Evolutionary conservation across 2,329 filamentous ascomycete species (phyloP), one percentile per base, ranked within the genome.

Genomic region (Aspergillus tubingensis): DNA sequence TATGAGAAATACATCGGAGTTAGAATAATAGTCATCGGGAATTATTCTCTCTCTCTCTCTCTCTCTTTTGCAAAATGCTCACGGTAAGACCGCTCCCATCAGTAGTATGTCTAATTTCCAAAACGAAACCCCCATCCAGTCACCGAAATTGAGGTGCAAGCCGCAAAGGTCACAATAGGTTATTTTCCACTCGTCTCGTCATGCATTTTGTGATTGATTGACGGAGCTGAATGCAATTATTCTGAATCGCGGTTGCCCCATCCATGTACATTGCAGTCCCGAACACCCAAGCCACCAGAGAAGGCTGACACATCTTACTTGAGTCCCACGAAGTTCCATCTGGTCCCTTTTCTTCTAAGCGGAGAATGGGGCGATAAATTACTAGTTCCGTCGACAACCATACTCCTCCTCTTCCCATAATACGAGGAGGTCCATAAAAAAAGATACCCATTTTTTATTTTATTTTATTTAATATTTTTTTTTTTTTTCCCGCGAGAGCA

Each of bases 301-400:
- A 57, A 30, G 48, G 39, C 47, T 50, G 47, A 50, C 25, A 30
- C 47, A 50, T 50, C 47, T 50, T 49, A 49, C 52, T 48, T 55
- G 15, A 13, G 8, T 60, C 47, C 47, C 25, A 19, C n/a, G 47
- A 30, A 50, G 47, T 50, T 50, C 25, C 25, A 11, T 50, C 30
- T n/a, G 8, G 47, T 19, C 54, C 41, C 50, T 59, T 57, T 51
- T 54, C 54, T 54, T 60, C 56, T 44, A 60, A 50, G n/a, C 47
- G 59, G 27, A 62, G 51, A 57, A 60, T 62, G 64, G 62, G 60
- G 60, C 59, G 59, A 56, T 56, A 48, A 50, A 54, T 58, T 23
- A 54, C 27, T 51, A 54, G 27, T 50, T n/a, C 30, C 23, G n/a
- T 50, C 47, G 25, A 32, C 41, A 44, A 44, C 23, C 41, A 44